Percentiles rank a stretch among this genome's conserved stretches.
These are phyloP conservation scores for Penicillium sp. DNA, from an alignment of 2,329 filamentous ascomycete genomes.

Conservation along the genomic window DNA sequence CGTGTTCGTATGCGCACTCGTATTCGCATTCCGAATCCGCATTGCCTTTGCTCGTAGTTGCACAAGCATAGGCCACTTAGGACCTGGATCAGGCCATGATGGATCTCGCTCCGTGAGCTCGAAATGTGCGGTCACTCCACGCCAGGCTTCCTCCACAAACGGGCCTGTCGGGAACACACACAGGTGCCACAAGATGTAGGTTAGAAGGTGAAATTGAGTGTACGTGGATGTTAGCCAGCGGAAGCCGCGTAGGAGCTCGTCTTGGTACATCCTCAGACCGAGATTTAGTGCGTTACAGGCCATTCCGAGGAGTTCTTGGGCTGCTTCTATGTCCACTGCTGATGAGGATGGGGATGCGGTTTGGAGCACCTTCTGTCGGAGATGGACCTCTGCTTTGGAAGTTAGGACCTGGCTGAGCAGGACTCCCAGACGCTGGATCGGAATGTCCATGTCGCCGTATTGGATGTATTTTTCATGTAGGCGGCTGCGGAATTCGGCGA, in stretches of 20 bases:
- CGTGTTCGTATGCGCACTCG: not conserved
- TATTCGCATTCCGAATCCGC: constrained; percentile 1
- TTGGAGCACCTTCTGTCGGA: constrained; percentile 27
- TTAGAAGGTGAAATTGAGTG: constrained; percentile 47
- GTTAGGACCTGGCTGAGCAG: constrained; percentile 30
- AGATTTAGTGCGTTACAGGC: constrained; percentile 39
- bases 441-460: constrained; percentile 56
- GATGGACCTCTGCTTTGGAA: constrained; percentile 39
- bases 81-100: constrained; percentile 21
- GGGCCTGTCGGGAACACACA: constrained; percentile 40
- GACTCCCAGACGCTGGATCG: constrained; percentile 39
- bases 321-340: constrained; percentile 19
- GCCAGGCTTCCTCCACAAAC: constrained; percentile 36
- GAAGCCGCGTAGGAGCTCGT: constrained; percentile 42
- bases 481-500: constrained; percentile 45
- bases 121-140: constrained; percentile 12
- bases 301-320: constrained; percentile 35
- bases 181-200: constrained; percentile 48
- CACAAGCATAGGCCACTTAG: constrained; percentile 24
- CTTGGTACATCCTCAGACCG: constrained; percentile 26
- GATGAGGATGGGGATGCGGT: constrained; percentile 12
- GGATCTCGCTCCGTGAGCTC: constrained; percentile 16
- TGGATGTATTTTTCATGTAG: constrained; percentile 53
- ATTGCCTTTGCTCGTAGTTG: constrained; percentile 21
- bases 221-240: constrained; percentile 43